Evolutionary conservation across 2,329 filamentous ascomycete genomes (phyloP).

Genomic region (Diaporthe vaccinii): DNA sequence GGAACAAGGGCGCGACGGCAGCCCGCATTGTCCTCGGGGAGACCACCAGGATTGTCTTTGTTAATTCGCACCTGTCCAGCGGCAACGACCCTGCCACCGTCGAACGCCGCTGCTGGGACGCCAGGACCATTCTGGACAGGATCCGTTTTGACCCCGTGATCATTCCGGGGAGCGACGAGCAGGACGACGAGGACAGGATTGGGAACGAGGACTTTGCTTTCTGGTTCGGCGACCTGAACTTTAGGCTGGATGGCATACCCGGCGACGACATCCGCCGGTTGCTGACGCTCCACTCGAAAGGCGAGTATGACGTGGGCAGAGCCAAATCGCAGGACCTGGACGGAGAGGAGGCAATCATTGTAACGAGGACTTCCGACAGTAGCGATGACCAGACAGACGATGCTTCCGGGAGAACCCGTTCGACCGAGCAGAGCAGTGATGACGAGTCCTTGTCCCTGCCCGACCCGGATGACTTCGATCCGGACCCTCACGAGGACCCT

Average conservation of each 20-base stretch:
- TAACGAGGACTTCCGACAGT: constrained; percentile 58
- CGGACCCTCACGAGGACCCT: constrained; percentile 82
- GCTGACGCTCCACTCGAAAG: constrained; percentile 84
- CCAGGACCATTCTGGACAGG: constrained; percentile 80
- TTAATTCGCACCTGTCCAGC: constrained; percentile 93
- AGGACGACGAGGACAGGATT: constrained; percentile 77
- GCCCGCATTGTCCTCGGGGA: constrained; percentile 89
- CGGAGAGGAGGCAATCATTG: constrained; percentile 65
- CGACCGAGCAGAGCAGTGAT: constrained; percentile 51
- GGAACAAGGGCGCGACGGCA: constrained; percentile 93
- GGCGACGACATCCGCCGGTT: constrained; percentile 91
- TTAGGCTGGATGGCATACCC: constrained; percentile 87
- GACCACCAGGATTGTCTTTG: constrained; percentile 88
- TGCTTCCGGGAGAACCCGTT: constrained; percentile 47
- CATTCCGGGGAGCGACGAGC: constrained; percentile 70
- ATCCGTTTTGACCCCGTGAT: constrained; percentile 83
- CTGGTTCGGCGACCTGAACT: constrained; percentile 98
- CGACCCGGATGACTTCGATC: constrained; percentile 75
- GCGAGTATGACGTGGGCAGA: constrained; percentile 76
- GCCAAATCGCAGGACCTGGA: constrained; percentile 54
- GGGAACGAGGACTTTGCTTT: constrained; percentile 95
- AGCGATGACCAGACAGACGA: constrained; percentile 61
- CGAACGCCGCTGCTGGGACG: constrained; percentile 92
- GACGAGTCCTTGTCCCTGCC: constrained; percentile 62
- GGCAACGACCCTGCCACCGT: constrained; percentile 83